Base-by-base conservation (phyloP, 495 filamentous ascomycete species). In the Talaromyces wortmannii region DNA sequence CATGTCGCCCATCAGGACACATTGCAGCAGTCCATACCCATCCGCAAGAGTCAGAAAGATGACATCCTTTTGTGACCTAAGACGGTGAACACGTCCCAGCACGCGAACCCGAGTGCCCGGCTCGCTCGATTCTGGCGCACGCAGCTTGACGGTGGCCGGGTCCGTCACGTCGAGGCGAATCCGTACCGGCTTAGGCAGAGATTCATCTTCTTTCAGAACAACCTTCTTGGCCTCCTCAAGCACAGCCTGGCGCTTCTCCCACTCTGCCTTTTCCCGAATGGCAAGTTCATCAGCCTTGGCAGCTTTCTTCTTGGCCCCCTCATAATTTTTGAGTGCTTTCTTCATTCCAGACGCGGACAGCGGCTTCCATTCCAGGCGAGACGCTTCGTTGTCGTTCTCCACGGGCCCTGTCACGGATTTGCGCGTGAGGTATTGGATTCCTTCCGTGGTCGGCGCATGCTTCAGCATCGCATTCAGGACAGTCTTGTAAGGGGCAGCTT, bases 181-280 rank as follows among this genome's bases (percentile, higher is more conserved):
- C 66, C 79, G 84, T 57, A 86, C 74, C 0, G 94, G 85, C 67
- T 83, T 79, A 31, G 92, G 91, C 36, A 96, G 76, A n/a, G 83
- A 85, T 12, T 75, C 54, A 62, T 98, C 90, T 69, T 97, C 88
- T 59, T 78, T 81, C 59, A 98, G 81, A 23, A 88, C 72, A 54
- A 97, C 77, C 76, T 91, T 90, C 78, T 95, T 91, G n/a, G 90
- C 87, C 52, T 92, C 85, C 63, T 95, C 89, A 32, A 95, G 77
- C 47, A 82, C 80, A 67, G 71, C 71, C 54, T 78, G 72, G 44
- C 84, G 77, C 63, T 86, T 84, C 56, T 86, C 81, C 50, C 86
- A 82, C 68, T 89, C 85, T 67, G 89, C 79, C 67, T 85, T 82
- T 66, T 91, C 83, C 48, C 84, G 79, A 47, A 85, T 82, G 47